Percentiles rank a stretch among this genome's conserved stretches.
These are phyloP conservation scores for Naganishia onofrii DNA, from an alignment of 768 basidiomycete species.

Conservation along the genomic window DNA sequence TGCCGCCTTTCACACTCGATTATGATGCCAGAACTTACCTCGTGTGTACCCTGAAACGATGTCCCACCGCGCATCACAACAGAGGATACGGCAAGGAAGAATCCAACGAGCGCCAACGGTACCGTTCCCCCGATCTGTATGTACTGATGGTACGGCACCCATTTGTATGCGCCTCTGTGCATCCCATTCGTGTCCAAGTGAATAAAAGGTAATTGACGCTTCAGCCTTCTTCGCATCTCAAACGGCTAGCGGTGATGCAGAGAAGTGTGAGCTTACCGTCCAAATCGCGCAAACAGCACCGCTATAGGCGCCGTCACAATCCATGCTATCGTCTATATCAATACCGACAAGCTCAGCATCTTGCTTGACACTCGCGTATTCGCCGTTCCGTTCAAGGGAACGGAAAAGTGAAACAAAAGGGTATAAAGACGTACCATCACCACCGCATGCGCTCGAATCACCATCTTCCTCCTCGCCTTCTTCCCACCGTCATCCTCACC, in stretches of 20 bases:
- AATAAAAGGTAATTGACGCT: too few species aligned
- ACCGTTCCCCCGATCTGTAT: slow-evolving; percentile 14
- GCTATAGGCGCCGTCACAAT: slow-evolving; percentile 7
- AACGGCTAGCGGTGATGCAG: background rate
- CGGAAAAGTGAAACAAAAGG: background rate
- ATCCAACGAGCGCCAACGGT: slow-evolving; percentile 13
- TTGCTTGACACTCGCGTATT: too few species aligned
- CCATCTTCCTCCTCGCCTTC: background rate
- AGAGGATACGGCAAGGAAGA: background rate
- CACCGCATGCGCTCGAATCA: slow-evolving; percentile 14
- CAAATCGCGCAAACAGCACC: slow-evolving; percentile 12
- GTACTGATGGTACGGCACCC: slow-evolving; percentile 19
- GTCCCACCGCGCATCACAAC: background rate
- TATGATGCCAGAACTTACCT: too few species aligned
- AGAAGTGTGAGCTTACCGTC: background rate
- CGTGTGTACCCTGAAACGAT: background rate
- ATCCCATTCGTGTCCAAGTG: too few species aligned
- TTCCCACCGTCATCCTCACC: background rate
- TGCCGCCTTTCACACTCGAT: too few species aligned
- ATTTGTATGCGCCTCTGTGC: slow-evolving; percentile 10
- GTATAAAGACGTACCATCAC: background rate
- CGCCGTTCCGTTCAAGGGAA: too few species aligned
- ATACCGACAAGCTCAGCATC: too few species aligned
- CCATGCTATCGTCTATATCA: slow-evolving; percentile 8
- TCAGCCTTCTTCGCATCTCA: background rate